These are phyloP conservation scores for Knoxdaviesia capensis DNA, from an alignment of 2,329 filamentous ascomycete genomes.

Conservation along the genomic window DNA sequence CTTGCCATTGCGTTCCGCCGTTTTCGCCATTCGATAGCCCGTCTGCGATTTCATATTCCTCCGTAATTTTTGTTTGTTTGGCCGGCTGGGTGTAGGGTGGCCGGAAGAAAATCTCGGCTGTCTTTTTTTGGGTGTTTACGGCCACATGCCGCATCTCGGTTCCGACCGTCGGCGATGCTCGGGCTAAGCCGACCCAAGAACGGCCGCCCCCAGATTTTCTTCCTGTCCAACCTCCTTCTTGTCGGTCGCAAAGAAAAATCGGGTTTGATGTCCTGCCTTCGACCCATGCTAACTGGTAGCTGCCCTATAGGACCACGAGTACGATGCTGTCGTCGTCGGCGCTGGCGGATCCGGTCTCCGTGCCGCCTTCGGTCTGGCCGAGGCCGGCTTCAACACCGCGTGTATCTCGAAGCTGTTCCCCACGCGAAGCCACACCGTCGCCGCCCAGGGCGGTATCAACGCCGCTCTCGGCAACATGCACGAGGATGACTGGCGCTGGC, in stretches of 20 bases:
- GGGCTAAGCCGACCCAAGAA: background rate
- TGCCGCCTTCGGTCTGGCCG: slow-evolving; percentile 68
- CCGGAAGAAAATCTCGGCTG: too few relatives aligned
- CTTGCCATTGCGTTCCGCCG: background rate
- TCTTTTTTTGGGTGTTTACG: too few relatives aligned
- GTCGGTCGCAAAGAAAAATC: background rate
- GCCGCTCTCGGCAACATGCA: slow-evolving; percentile 89
- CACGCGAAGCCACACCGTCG: slow-evolving; percentile 69
- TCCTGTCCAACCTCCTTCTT: too few relatives aligned
- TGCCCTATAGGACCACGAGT: slow-evolving; percentile 67
- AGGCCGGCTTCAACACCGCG: slow-evolving; percentile 77
- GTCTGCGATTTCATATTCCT: too few relatives aligned
- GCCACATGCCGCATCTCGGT: too few relatives aligned
- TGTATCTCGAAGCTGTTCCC: slow-evolving; percentile 80
- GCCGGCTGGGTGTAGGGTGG: too few relatives aligned
- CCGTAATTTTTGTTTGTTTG: too few relatives aligned
- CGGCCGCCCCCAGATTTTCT: too few relatives aligned
- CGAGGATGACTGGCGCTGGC: slow-evolving; percentile 96
- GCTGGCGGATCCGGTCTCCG: slow-evolving; percentile 66
- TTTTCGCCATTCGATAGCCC: too few relatives aligned
- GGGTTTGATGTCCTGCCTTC: slow-evolving; percentile 5
- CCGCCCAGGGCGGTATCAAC: slow-evolving; percentile 69
- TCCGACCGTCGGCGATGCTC: background rate
- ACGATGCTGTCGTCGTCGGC: slow-evolving; percentile 89
- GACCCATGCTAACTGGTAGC: background rate